These are phyloP conservation scores for Annona cherimola DNA, from an alignment of 164 flowering plant species.

Conservation along the genomic window DNA sequence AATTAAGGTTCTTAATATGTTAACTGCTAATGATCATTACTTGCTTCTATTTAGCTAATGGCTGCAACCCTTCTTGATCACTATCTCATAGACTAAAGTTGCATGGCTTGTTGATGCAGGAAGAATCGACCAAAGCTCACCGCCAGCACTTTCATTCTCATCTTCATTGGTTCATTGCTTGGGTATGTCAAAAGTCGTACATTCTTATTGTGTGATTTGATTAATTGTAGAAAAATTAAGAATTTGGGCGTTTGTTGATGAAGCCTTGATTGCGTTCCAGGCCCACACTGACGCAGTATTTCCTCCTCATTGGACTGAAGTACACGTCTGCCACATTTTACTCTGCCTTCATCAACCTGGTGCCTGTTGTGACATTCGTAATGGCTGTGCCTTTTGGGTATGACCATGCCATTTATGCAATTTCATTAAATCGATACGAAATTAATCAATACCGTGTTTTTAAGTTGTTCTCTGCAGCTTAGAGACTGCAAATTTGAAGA, in stretches of 20 bases:
- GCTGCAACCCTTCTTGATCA: no score
- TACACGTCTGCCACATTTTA: conserved; percentile 73
- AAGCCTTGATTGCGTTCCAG: conserved; percentile 24
- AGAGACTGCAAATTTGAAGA: conserved; percentile 54
- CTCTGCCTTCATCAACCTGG: conserved; percentile 77
- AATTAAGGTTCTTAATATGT: not conserved
- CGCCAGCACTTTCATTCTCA: conserved; percentile 36
- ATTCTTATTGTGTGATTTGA: no score
- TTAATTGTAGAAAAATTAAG: no score
- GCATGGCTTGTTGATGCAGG: conserved; percentile 55
- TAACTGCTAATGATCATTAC: not conserved
- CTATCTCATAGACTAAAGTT: not conserved
- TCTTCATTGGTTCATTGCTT: conserved; percentile 64
- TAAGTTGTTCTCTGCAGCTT: no score
- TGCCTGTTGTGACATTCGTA: conserved; percentile 71
- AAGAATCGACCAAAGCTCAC: conserved; percentile 56
- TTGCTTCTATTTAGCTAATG: no score
- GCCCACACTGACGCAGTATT: conserved; percentile 58
- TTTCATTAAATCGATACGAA: not conserved
- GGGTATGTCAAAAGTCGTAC: conserved; percentile 55
- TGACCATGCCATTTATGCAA: not conserved
- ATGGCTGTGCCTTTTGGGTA: conserved; percentile 75
- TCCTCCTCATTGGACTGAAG: conserved; percentile 70
- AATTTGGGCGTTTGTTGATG: no score
- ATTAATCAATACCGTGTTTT: no score